Base-by-base conservation (phyloP, 257 asterid genomes). In the Nicotiana noctiflora region DNA sequence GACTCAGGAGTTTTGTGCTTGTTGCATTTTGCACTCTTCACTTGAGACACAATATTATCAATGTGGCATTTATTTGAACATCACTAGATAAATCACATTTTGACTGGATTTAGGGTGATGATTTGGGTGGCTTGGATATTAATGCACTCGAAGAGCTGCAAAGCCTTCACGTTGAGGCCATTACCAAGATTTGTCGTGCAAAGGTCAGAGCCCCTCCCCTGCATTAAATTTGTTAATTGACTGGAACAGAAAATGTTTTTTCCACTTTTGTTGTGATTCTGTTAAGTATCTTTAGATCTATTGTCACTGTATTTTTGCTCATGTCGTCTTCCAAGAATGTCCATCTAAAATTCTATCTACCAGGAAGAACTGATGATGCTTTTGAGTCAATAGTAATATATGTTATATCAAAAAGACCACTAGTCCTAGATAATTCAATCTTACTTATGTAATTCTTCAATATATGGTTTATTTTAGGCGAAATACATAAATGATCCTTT, bases 121-220 rank as follows among this genome's bases (percentile, higher is more conserved):
- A 84, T 75, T 80, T 84, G 74, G 77, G 80, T 32, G 81, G 84
- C 59, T 64, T 84, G 89, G 84, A 84, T 84, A 56, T 81, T 56
- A 75, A 76, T 56, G 62, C 87, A 57, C 89, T 86, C 37, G 87
- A 84, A 32, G 86, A 86, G 85, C 62, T 84, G 81, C 89, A 86
- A 81, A 84, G 76, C 72, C 75, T 86, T 80, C 89, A 86, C 55
- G 87, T 86, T 29, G 89, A 86, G 72, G 89, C 89, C 82, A 86
- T 86, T 51, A 82, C 87, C 83, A 86, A 84, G 86, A 86, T 86
- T 62, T 84, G 84, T 65, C 84, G 81, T 82, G 89, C 89, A 75
- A 86, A 86, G 84, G 89, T 85, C 25, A 74, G 79, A 74, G 61
- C n/a, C 19, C 19, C 67, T 66, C 37, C 60, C 8, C 8, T 72